A percentile compares a stretch with the other conserved stretches of the same genome.
Conservation (phyloP, 192 early-diverging fungal genomes). For the Coemansia sp. region DNA sequence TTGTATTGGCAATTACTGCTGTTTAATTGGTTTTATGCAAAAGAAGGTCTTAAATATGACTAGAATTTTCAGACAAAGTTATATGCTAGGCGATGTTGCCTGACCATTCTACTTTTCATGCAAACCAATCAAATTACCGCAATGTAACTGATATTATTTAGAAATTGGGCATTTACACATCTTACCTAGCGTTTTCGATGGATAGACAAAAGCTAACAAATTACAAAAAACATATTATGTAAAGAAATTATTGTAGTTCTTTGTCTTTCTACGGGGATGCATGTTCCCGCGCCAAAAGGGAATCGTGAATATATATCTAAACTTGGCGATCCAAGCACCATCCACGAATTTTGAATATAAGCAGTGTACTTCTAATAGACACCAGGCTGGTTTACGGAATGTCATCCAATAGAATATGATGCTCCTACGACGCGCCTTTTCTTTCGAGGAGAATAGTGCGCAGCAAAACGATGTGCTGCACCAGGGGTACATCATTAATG, state of each 20-base stretch:
- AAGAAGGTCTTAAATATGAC: too few species aligned
- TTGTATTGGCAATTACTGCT: too few species aligned
- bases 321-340: neutral
- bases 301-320: neutral
- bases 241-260: neutral
- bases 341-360: neutral
- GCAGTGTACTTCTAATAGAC: neutral
- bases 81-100: too few species aligned
- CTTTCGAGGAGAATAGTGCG: neutral
- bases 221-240: too few species aligned
- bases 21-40: too few species aligned
- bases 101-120: too few species aligned
- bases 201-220: too few species aligned
- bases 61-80: too few species aligned
- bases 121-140: too few species aligned
- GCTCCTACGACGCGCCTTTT: neutral
- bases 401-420: neutral
- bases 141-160: too few species aligned
- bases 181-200: too few species aligned
- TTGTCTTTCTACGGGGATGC: neutral
- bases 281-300: neutral
- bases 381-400: neutral
- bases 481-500: neutral
- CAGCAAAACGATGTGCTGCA: neutral
- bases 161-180: too few species aligned